Conservation (phyloP, 2,329 filamentous ascomycete genomes). For the Pseudocercospora eumusae region DNA sequence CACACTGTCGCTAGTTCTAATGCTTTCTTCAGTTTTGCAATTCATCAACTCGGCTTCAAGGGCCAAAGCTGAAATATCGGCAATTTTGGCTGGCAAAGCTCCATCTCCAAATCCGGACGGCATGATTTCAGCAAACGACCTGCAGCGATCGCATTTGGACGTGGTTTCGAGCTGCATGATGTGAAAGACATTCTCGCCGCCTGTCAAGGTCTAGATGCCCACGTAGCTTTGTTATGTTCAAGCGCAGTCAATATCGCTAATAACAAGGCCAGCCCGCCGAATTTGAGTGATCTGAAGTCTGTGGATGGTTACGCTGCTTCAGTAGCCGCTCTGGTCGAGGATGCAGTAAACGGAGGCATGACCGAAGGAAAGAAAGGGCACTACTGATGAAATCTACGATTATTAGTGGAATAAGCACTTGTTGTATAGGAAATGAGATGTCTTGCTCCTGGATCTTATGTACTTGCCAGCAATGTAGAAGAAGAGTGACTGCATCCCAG, state of each 20-base stretch:
- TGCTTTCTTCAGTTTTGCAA: slow-evolving; percentile 14
- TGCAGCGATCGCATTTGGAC: slow-evolving; percentile 14
- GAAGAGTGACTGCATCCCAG: neutral
- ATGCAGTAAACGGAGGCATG: slow-evolving; percentile 8
- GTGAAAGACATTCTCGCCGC: slow-evolving; percentile 15
- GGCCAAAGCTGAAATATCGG: slow-evolving; percentile 19
- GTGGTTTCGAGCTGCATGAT: slow-evolving; percentile 8
- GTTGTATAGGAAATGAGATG: neutral
- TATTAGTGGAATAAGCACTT: neutral
- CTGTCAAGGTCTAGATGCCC: slow-evolving; percentile 7
- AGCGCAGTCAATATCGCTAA: neutral
- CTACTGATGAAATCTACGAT: slow-evolving; percentile 11
- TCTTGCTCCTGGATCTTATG: neutral
- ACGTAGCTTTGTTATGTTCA: slow-evolving; percentile 13
- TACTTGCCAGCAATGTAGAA: neutral
- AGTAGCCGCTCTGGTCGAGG: slow-evolving; percentile 11
- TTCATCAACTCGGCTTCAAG: slow-evolving; percentile 20
- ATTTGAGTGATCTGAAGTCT: slow-evolving; percentile 2
- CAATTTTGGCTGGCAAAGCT: slow-evolving; percentile 12
- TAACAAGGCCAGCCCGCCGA: slow-evolving; percentile 4
- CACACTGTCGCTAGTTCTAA: neutral
- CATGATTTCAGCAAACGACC: slow-evolving; percentile 19
- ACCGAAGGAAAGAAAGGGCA: slow-evolving; percentile 10
- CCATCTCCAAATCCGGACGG: slow-evolving; percentile 14
- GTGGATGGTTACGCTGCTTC: slow-evolving; percentile 16